Base-by-base conservation (phyloP, 257 asterid genomes). In the Rubia yunnanensis region DNA sequence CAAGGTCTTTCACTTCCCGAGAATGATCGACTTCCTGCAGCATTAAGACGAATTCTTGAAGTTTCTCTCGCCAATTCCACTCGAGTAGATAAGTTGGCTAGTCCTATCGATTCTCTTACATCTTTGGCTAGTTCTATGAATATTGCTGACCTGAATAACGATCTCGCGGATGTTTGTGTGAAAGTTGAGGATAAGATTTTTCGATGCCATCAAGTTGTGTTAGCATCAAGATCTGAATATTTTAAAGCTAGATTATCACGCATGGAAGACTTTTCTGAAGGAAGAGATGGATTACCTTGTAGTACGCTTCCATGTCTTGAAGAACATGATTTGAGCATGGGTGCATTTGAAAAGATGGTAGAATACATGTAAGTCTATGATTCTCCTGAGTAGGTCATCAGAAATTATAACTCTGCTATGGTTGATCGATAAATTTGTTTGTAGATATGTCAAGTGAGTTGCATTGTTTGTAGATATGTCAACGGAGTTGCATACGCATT, bases 181-280 rank as follows among this genome's bases (percentile, higher is more conserved):
- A 82, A 74, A 72, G 95, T 85, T 70, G 96, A 87, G 62, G 66
- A 79, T 61, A 85, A 76, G 76, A 74, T 74, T 65, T 87, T 92
- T 58, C 85, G 91, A 35, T 89, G 96, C 85, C 98, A 92, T 81
- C 91, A 86, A 79, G 94, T 87, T 64, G 74, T 89, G 72, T 81
- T 92, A 73, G 96, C 96, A 64, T 85, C 96, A 30, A 84, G 98
- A 70, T 92, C 98, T 11, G 98, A 92, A 63, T 89, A 92, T 76
- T 92, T 92, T 69, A 92, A 78, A 81, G 85, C 98, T n/a, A 87
- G 96, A 67, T 71, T 92, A 73, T 84, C 90, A n/a, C 89, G 88
- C 56, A 83, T 85, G 80, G 76, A 82, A 10, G 88, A 87, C 72
- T 92, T 85, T 70, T 83, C 75, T 66, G 81, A 81, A 65, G 91